Evolutionary conservation across 2,329 filamentous ascomycete species (phyloP), one percentile per base, ranked within the genome.

Genomic region (Macrophomina pseudophaseolina): DNA sequence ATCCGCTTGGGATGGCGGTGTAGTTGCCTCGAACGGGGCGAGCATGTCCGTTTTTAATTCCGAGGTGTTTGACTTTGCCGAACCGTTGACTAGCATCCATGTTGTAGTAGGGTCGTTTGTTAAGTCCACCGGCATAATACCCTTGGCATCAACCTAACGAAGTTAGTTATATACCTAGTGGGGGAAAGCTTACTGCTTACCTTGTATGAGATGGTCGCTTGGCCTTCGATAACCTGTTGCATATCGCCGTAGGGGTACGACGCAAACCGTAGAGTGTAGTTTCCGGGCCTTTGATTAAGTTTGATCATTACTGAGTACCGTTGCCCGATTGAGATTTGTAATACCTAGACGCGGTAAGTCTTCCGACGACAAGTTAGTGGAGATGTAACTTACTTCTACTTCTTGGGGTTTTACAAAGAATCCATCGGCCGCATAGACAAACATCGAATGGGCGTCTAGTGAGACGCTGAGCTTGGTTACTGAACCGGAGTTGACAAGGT

Each of bases 291-390:
- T 42, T 68, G 70, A 51, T 72, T 59, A 33, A 72, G 64, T 58
- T 67, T 70, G 51, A 72, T 64, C 67, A 72, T 70, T 30, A 69
- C 70, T 14, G 70, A 72, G 67, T 72, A 72, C 1, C 70, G 67
- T 54, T 72, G 30, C 12, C 49, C 49, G 6, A 32, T 52, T 1
- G 49, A 32, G 4, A 49, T 49, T 9, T 49, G 46, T 9, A 49
- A 4, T 1, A 49, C 18, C 46, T 49, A 4, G 16, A 1, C 4
- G 1, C 18, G 5, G n/a, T 18, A 49, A 18, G 5, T 23, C 4
- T 49, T 23, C 23, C 23, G 46, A 49, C 1, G 23, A 8, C 18
- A 30, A 5, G 23, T 28, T 23, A n/a, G 44, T 2, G 23, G 23
- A 23, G 23, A 3, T 23, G 23, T 8, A 1, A 52, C 30, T 2